Evolutionary conservation across 2,329 filamentous ascomycete species (phyloP), one percentile per base, ranked within the genome.

Genomic region (Teratosphaeria nubilosa): DNA sequence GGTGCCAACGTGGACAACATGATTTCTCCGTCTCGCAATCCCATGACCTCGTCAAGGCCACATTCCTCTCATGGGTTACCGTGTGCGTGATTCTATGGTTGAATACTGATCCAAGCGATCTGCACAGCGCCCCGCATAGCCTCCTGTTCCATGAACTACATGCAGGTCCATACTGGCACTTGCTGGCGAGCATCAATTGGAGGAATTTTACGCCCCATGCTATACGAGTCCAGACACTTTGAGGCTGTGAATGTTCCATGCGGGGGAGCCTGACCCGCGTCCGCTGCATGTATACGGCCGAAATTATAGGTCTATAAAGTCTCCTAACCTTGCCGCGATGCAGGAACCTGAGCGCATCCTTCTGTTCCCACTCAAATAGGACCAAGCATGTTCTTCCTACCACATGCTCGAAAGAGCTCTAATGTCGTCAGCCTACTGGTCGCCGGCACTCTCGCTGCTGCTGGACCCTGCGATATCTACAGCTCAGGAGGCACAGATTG

Each of bases 401-500:
- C 41, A 48, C 9, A 20, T n/a, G 41, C 16, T 6, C 41, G n/a
- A 22, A 20, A 48, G 5, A n/a, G 45, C 30, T 32, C 52, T 27
- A 9, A 5, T 9, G 55, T 55, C 30, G 20, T 58, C 14, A 58
- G 70, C 24, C 66, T 78, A 20, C 61, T 70, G 56, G 72, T 69
- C 59, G 66, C 70, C 2, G 63, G 68, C 57, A 71, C 75, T 7
- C 66, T 82, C 31, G 79, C 75, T 48, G 66, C 73, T 22, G 80
- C 81, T 41, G 82, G 75, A 5, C 82, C 83, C 5, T 86, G 51
- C 51, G 61, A 64, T 48, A 30, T 63, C 22, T 86, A 85, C 72
- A 66, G 76, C 1, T 73, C 76, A 0, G 82, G 81, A 0, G 76
- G 77, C 56, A 84, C 82, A 1, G 81, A 83, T 22, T 86, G 83